Conservation (phyloP, 2,329 filamentous ascomycete species). For the Claviceps sorghi region DNA sequence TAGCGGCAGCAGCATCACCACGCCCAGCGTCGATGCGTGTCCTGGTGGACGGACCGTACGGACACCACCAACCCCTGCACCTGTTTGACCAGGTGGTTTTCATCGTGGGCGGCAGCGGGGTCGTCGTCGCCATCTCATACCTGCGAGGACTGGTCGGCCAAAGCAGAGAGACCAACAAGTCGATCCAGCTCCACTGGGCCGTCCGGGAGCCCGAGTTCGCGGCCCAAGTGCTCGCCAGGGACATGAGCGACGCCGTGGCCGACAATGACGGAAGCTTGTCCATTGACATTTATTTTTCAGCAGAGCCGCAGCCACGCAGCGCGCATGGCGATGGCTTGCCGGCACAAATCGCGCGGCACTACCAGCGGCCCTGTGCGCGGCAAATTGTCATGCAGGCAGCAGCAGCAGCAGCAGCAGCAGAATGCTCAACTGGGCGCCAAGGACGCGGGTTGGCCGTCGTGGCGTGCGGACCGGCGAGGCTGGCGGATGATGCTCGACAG, state of each 20-base stretch:
- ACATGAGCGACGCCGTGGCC: slow-evolving; percentile 17
- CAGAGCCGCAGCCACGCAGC: slow-evolving; percentile 4
- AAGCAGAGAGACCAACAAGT: slow-evolving; percentile 6
- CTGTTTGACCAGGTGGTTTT: slow-evolving; percentile 26
- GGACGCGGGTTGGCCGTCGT: slow-evolving; percentile 23
- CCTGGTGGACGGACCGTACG: slow-evolving; percentile 31
- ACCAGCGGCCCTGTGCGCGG: slow-evolving; percentile 20
- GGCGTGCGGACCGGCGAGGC: slow-evolving; percentile 28
- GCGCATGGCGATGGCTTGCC: slow-evolving; percentile 7
- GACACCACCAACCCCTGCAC: slow-evolving; percentile 23
- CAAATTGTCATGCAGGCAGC: slow-evolving; percentile 17
- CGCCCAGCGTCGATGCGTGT: slow-evolving; percentile 18
- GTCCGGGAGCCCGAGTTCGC: slow-evolving; percentile 26
- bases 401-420: slow-evolving; percentile 11
- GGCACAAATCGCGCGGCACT: slow-evolving; percentile 7
- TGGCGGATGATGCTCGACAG: slow-evolving; percentile 28
- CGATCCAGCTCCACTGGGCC: slow-evolving; percentile 27
- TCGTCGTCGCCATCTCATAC: slow-evolving; percentile 28
- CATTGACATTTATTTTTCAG: slow-evolving; percentile 24
- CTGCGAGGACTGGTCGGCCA: slow-evolving; percentile 14
- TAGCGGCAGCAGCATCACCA: slow-evolving; percentile 14
- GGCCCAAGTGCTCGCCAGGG: slow-evolving; percentile 17
- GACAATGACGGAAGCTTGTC: slow-evolving; percentile 13
- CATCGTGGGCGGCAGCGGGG: slow-evolving; percentile 30
- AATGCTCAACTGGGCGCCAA: slow-evolving; percentile 8